Base-by-base conservation (phyloP, 495 filamentous ascomycete genomes). In the Physcia stellaris region DNA sequence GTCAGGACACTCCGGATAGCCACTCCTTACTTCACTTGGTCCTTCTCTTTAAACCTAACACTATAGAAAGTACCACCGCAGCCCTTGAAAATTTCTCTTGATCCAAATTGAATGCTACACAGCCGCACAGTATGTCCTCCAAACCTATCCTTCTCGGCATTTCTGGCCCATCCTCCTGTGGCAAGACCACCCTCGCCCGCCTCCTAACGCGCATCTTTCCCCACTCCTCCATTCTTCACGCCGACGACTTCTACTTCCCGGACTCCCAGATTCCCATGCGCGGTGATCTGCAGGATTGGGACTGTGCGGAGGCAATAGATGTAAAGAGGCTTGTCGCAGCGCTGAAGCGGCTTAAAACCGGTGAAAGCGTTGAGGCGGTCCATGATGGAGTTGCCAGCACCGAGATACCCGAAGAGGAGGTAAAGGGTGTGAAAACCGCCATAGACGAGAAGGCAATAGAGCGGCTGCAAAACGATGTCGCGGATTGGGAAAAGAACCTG, bases 241-340 rank as follows among this genome's bases (percentile, higher is more conserved):
- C 90, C 55, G 88, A 96, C 60, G 88, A 96, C 56, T 96, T 94
- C 55, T 96, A 86, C 56, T 71, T 69, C 26, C 53, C 82, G 1
- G 86, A 95, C 51, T 54, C 68, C n/a, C 62, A 79, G 73, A 79
- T 82, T 39, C 79, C 77, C 6, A 42, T 66, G 33, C 61, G 49
- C 46, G 45, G 48, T 27, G 77, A 68, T 22, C 57, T 90, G 19
- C 63, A 74, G 44, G 84, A 96, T 63, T 94, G 87, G 83, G 88
- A 96, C 59, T 92, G 84, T 47, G 57, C 75, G 9, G 75, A 71
- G 35, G 64, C 86, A 22, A 64, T 96, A 29, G 72, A 84, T 42
- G 62, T 88, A 21, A 58, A 62, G 6, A 67, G 70, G 27, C 72
- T 96, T 31, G 54, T 67, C 1, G 53, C 59, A 5, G 64, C 77